Evolutionary conservation across 306 rosid genomes (phyloP).

Genomic region (Medicago lupulina): DNA sequence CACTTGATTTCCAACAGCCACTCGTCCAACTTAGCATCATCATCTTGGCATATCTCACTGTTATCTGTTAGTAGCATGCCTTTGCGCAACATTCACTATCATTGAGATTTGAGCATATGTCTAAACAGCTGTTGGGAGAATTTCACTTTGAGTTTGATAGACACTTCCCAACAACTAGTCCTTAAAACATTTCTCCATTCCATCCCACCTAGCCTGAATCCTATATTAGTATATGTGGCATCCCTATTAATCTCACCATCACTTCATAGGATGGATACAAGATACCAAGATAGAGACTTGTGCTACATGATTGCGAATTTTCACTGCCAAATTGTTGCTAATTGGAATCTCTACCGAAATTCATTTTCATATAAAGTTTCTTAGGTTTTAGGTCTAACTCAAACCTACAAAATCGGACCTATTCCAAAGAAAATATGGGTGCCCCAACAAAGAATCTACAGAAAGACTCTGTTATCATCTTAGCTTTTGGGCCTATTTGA

Average conservation of each 20-base stretch:
- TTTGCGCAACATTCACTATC: conserved; percentile 9
- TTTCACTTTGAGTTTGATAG: conserved; percentile 1
- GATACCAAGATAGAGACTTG: conserved; percentile 6
- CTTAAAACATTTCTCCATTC: conserved; percentile 1
- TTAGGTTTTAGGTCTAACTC: background rate
- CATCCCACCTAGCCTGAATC: background rate
- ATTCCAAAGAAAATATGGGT: background rate
- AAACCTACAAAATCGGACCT: background rate
- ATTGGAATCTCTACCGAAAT: too few species aligned
- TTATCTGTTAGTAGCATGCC: conserved; percentile 10
- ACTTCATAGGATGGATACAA: conserved; percentile 16
- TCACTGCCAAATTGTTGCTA: background rate
- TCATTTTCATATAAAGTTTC: background rate
- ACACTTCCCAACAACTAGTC: conserved; percentile 1
- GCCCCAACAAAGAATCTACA: background rate
- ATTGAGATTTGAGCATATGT: background rate
- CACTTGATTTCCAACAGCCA: background rate
- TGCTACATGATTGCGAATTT: background rate
- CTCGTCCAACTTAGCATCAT: conserved; percentile 21
- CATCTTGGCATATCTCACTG: conserved; percentile 14
- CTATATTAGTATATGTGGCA: background rate
- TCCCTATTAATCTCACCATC: background rate
- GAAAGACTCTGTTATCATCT: background rate
- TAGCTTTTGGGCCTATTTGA: background rate
- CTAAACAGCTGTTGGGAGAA: background rate